Evolutionary conservation across 192 early-diverging fungal species (phyloP).

Genomic region (Backusella psychrophila): DNA sequence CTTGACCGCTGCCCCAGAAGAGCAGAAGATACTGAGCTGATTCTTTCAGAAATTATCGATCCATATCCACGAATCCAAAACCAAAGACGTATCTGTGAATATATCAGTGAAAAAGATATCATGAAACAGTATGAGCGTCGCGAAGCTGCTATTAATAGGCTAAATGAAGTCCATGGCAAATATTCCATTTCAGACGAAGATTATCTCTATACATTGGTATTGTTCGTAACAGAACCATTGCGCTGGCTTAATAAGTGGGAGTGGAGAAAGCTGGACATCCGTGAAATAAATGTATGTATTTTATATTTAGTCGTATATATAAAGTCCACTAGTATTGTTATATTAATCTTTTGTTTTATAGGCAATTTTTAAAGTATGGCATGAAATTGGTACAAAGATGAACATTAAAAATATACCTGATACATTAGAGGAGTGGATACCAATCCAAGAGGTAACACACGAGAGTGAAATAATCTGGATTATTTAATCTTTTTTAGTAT

Average conservation of each 20-base stretch:
- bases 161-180: slow-evolving; percentile 46
- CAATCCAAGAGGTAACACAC: slow-evolving; percentile 34
- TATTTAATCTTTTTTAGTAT: neutral
- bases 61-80: slow-evolving; percentile 22
- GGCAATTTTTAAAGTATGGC: slow-evolving; percentile 34
- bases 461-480: slow-evolving; percentile 1
- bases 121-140: slow-evolving; percentile 19
- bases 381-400: slow-evolving; percentile 35
- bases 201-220: slow-evolving; percentile 38
- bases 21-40: slow-evolving; percentile 37
- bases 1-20: slow-evolving; percentile 16
- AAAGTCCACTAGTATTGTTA: neutral
- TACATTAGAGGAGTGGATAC: slow-evolving; percentile 24
- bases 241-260: slow-evolving; percentile 35
- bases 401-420: slow-evolving; percentile 43
- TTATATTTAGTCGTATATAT: neutral
- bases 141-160: slow-evolving; percentile 23
- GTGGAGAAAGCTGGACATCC: slow-evolving; percentile 36
- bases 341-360: neutral
- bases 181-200: slow-evolving; percentile 45
- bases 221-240: slow-evolving; percentile 36
- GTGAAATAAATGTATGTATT: slow-evolving; percentile 41
- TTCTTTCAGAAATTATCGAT: slow-evolving; percentile 38
- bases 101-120: slow-evolving; percentile 20
- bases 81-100: neutral